phyloP scores from a whole-genome alignment of 345 rosid species.

The Conringia planisiliqua region DNA sequence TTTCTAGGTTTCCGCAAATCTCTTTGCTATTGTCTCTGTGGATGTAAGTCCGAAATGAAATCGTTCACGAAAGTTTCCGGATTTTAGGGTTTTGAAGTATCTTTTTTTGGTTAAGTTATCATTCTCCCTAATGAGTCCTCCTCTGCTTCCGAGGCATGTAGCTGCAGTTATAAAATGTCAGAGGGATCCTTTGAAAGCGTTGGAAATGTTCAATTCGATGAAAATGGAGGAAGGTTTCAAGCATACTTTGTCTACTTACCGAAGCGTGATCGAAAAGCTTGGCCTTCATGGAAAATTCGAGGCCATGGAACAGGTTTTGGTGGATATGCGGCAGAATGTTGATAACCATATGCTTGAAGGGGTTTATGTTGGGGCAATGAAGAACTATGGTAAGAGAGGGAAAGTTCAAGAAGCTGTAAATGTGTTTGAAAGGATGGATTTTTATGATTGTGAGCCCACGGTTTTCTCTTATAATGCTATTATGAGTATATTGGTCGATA shows the following conservation, averaged over 20 bases:
- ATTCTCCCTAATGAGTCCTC: slow-evolving; percentile 46
- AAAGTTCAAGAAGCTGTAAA: slow-evolving; percentile 81
- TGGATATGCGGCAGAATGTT: slow-evolving; percentile 51
- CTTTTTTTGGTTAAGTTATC: not conserved
- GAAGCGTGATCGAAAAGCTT: slow-evolving; percentile 67
- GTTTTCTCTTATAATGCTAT: slow-evolving; percentile 71
- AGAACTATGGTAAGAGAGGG: slow-evolving; percentile 67
- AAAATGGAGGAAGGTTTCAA: slow-evolving; percentile 61
- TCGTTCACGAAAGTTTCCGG: not conserved
- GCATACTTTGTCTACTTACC: slow-evolving; percentile 71
- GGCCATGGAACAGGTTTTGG: slow-evolving; percentile 62
- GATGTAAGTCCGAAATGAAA: not conserved
- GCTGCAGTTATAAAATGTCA: slow-evolving; percentile 69
- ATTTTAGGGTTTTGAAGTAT: slow-evolving; percentile 25
- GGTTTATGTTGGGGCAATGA: slow-evolving; percentile 66
- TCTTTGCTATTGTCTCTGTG: not conserved
- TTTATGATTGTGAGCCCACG: slow-evolving; percentile 63
- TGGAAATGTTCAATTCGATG: slow-evolving; percentile 71
- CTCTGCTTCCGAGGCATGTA: slow-evolving; percentile 78
- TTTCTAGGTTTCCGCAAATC: not conserved
- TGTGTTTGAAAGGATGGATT: slow-evolving; percentile 93
- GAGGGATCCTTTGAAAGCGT: slow-evolving; percentile 63
- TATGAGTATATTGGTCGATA: slow-evolving; percentile 81
- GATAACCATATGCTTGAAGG: slow-evolving; percentile 65
- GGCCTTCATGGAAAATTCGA: slow-evolving; percentile 73